Evolutionary conservation across 164 flowering plant species (phyloP), one percentile per base, ranked within the genome.

Genomic region (Liriodendron chinense): DNA sequence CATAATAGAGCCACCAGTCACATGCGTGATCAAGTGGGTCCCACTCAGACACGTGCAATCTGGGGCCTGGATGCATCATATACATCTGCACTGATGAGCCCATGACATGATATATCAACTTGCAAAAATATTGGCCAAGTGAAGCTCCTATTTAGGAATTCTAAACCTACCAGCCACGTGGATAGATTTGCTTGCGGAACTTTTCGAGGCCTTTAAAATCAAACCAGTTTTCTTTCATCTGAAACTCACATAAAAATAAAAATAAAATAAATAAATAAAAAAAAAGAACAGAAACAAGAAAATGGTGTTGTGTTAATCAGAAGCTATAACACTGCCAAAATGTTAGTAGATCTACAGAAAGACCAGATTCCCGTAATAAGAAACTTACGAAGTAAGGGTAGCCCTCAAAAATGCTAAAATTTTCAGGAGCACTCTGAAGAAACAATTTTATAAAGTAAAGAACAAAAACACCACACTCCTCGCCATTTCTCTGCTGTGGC

Each of bases 401-500:
- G 57, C 87, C 86, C 9, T 81, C 81, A 8, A 75, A 78, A n/a
- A 84, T 70, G 75, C 79, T 84, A 65, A 92, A 89, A 76, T 80
- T 80, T 74, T 85, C 85, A 3, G 95, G 97, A 76, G 97, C 91
- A 81, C 74, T 66, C 75, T 84, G 73, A 76, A 92, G 47, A 76
- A 92, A 92, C 70, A 86, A 77, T n/a, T 80, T 74, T 47, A 88
- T 86, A 85, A 74, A 92, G 76, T 89, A 89, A 13, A 92, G 87
- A 80, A 92, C 94, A 82, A 78, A 92, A 22, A 77, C 76, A 20
- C 97, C 95, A 78, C 97, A 92, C 68, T 89, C 91, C 25, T 80
- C 81, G 9, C 65, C 85, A 79, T 87, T 74, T 75, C 79, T 88
- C 79, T 92, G 97, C 59, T 92, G 97, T 8, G 95, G 94, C 22